Evolutionary conservation across 177 flowering plant species (phyloP), one percentile per base, ranked within the genome.

Genomic region (Vitis hybrid): DNA sequence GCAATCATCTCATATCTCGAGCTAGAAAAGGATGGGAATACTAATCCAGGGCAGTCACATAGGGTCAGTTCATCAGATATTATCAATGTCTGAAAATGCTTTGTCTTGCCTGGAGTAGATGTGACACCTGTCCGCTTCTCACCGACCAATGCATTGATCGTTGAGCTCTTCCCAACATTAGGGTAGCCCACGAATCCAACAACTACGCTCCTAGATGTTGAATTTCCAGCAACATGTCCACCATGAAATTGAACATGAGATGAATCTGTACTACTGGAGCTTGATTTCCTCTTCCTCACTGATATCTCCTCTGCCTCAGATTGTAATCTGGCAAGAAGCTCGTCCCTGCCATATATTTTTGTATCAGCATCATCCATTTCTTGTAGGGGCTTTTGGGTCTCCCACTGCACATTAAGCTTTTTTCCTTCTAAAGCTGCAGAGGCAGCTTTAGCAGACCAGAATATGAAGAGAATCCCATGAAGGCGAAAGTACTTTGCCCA

Each of bases 401-500:
- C 21, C 21, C 1, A 20, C 21, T 20, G 21, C 21, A 20, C 21
- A 20, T 20, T 20, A 20, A 20, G 21, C 21, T 20, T 20, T 20
- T 20, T 20, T 20, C 21, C 21, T 71, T 91, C 92, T 3, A 90
- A 78, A 61, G 83, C 83, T 50, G 92, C 93, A 78, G 90, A 64
- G 72, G 97, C 99, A 70, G 94, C 98, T 80, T 93, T 95, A 11
- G 99, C 99, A 17, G 99, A 95, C 99, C 99, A 95, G 78, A 95
- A 95, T 20, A 88, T 12, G 72, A 79, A 91, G 9, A 90, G 88
- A 75, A 95, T 91, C 15, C 81, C 90, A 61, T 90, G 78, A 20
- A 32, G 70, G 11, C 65, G 84, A 73, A 95, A 95, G 68, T 87
- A 93, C 20, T 86, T 65, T 7, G 97, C 99, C 99, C 99, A 95